Conservation (phyloP, 2,329 filamentous ascomycete species). For the Cryphonectria radicalis region DNA sequence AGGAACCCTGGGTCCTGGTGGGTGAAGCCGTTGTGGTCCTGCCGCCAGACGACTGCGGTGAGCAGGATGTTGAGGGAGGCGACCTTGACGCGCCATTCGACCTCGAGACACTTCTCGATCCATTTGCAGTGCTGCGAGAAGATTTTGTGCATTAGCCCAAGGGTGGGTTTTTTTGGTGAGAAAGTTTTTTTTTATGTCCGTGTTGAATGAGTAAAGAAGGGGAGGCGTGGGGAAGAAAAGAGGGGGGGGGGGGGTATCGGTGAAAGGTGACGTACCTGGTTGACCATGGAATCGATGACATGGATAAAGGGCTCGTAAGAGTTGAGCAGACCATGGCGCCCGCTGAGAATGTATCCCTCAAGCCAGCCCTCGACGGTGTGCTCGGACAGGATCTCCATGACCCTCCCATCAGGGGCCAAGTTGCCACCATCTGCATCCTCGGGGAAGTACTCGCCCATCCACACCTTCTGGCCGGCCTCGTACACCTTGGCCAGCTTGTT, state of each 20-base stretch:
- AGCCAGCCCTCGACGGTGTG: slow-evolving; percentile 82
- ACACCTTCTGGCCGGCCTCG: slow-evolving; percentile 76
- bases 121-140: slow-evolving; percentile 73
- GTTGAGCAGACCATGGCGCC: slow-evolving; percentile 76
- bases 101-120: slow-evolving; percentile 81
- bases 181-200: too few species aligned
- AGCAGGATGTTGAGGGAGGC: slow-evolving; percentile 80
- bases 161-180: not conserved
- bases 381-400: slow-evolving; percentile 86
- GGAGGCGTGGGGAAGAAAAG: too few species aligned
- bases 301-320: slow-evolving; percentile 85
- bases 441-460: slow-evolving; percentile 78
- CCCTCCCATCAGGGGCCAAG: slow-evolving; percentile 67
- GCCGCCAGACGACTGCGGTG: slow-evolving; percentile 78
- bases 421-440: slow-evolving; percentile 78
- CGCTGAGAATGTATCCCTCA: slow-evolving; percentile 77
- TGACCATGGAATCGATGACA: slow-evolving; percentile 84
- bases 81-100: slow-evolving; percentile 75
- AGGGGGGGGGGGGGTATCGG: not conserved
- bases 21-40: slow-evolving; percentile 84
- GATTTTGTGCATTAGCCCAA: slow-evolving; percentile 31
- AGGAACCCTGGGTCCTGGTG: slow-evolving; percentile 83
- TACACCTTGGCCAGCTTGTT: slow-evolving; percentile 78
- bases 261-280: slow-evolving; percentile 55
- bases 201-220: too few species aligned